These are phyloP conservation scores for Casuarina equisetifolia DNA, from an alignment of 306 rosid species.

Conservation along the genomic window DNA sequence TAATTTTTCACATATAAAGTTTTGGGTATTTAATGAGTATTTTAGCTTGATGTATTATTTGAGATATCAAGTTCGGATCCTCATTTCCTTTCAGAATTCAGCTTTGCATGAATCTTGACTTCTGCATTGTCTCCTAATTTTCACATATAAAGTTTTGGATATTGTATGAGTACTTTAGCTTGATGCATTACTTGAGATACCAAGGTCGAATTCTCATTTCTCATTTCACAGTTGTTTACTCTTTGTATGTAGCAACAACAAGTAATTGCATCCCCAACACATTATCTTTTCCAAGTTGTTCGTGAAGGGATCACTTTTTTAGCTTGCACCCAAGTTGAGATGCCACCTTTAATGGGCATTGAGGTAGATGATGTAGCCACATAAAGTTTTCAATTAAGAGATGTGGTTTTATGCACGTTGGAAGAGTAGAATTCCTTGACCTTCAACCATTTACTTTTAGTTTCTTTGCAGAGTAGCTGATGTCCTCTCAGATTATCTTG, in stretches of 20 bases:
- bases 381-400: not conserved
- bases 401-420: not conserved
- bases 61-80: not conserved
- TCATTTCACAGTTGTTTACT: not conserved
- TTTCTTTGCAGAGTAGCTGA: slow-evolving; percentile 97
- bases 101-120: not conserved
- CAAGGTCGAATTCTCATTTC: not conserved
- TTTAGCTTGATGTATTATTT: not conserved
- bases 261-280: slow-evolving; percentile 94
- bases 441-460: slow-evolving; percentile 54
- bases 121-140: not conserved
- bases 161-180: not conserved
- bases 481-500: slow-evolving; percentile 84
- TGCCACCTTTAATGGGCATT: slow-evolving; percentile 96
- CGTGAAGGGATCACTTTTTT: slow-evolving; percentile 90
- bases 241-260: slow-evolving; percentile 62
- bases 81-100: not conserved
- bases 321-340: slow-evolving; percentile 96
- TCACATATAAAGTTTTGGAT: not conserved
- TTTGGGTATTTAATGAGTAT: not conserved
- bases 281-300: slow-evolving; percentile 87
- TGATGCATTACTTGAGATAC: not conserved
- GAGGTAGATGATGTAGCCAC: slow-evolving; percentile 52
- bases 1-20: not conserved
- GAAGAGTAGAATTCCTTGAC: slow-evolving; percentile 11